Percentiles rank a stretch among this genome's conserved stretches.
These are phyloP conservation scores for Copromyces sp. DNA, from an alignment of 495 filamentous ascomycete species.

Conservation along the genomic window DNA sequence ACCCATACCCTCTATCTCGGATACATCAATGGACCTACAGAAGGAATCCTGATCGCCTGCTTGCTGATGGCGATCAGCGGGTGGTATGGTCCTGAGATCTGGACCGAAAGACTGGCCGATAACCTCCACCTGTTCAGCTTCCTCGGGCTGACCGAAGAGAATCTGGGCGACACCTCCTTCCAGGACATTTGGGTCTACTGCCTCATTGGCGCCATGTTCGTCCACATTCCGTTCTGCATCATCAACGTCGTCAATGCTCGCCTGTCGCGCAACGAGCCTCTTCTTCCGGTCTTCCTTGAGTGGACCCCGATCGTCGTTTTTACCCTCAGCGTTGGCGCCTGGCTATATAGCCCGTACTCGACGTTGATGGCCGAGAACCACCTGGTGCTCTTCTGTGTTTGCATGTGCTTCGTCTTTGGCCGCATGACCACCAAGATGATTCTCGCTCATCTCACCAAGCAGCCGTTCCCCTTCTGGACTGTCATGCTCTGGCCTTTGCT, in stretches of 20 bases:
- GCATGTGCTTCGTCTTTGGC: slow-evolving; percentile 94
- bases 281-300: slow-evolving; percentile 81
- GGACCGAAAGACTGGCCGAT: slow-evolving; percentile 61
- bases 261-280: slow-evolving; percentile 56
- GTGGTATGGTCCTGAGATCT: slow-evolving; percentile 78
- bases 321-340: slow-evolving; percentile 59
- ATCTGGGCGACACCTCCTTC: slow-evolving; percentile 58
- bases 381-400: slow-evolving; percentile 84
- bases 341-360: slow-evolving; percentile 83
- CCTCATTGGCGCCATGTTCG: slow-evolving; percentile 61
- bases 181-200: slow-evolving; percentile 83
- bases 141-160: slow-evolving; percentile 35
- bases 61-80: slow-evolving; percentile 76
- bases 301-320: slow-evolving; percentile 88
- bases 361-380: slow-evolving; percentile 69
- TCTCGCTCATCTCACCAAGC: slow-evolving; percentile 82
- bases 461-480: slow-evolving; percentile 96
- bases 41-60: slow-evolving; percentile 86
- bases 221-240: slow-evolving; percentile 74
- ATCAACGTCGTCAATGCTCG: slow-evolving; percentile 73
- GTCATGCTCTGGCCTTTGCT: slow-evolving; percentile 77
- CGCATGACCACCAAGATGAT: slow-evolving; percentile 99
- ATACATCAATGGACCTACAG: slow-evolving; percentile 94
- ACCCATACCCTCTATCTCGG: slow-evolving; percentile 96
- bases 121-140: slow-evolving; percentile 24